Evolutionary conservation across 345 rosid species (phyloP).

Genomic region (Acer yangbiense): DNA sequence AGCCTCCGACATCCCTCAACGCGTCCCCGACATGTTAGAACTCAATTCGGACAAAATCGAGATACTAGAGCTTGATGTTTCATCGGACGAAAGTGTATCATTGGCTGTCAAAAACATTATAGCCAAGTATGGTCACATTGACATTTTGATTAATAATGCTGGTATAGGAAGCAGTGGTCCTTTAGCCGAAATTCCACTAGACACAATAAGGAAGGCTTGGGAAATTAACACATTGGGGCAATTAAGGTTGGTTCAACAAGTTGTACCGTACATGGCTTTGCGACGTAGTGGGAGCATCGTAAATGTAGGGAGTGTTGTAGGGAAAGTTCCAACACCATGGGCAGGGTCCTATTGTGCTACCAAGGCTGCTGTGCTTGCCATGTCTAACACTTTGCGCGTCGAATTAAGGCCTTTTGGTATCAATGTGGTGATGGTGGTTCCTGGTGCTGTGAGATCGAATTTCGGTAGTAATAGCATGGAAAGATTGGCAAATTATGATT

Average conservation of each 20-base stretch:
- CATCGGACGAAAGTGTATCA: constrained; percentile 49
- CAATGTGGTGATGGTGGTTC: constrained; percentile 48
- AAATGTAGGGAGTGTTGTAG: constrained; percentile 61
- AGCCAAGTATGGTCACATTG: constrained; percentile 49
- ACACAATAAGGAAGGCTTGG: constrained; percentile 47
- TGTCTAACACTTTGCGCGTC: constrained; percentile 48
- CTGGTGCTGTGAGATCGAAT: constrained; percentile 59
- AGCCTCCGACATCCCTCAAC: constrained; percentile 52
- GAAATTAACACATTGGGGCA: constrained; percentile 68
- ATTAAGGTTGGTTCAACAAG: constrained; percentile 60
- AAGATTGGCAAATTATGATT: constrained; percentile 36
- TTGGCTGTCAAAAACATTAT: constrained; percentile 35
- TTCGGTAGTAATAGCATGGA: constrained; percentile 42
- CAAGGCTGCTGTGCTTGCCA: constrained; percentile 64
- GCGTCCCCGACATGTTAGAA: constrained; percentile 42
- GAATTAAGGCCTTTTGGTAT: constrained; percentile 62
- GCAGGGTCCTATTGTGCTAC: constrained; percentile 68
- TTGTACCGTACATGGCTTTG: constrained; percentile 67
- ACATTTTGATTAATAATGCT: constrained; percentile 54
- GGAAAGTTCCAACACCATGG: constrained; percentile 62
- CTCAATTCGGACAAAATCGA: constrained; percentile 33
- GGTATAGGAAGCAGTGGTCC: constrained; percentile 63
- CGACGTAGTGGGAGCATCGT: constrained; percentile 50
- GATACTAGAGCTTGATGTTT: constrained; percentile 51
- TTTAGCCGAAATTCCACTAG: constrained; percentile 53